Evolutionary conservation across 2,329 filamentous ascomycete species (phyloP).

Genomic region (Fusarium pilosicola): DNA sequence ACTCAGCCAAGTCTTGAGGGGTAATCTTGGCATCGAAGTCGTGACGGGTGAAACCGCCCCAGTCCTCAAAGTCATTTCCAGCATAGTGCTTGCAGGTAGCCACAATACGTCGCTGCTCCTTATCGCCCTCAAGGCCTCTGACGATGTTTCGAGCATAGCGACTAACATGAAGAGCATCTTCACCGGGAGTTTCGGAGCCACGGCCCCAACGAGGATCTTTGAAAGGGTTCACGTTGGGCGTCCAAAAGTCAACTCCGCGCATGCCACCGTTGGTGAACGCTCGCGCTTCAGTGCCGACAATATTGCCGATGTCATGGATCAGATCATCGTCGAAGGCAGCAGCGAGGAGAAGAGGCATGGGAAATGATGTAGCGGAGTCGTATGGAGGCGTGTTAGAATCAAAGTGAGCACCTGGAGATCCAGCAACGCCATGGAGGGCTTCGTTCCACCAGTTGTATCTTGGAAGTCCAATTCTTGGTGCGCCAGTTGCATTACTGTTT

Average conservation of each 20-base stretch:
- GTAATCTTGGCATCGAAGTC: constrained; percentile 3
- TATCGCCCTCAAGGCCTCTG: neutral
- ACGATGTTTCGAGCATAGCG: constrained; percentile 12
- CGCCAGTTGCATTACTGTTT: neutral
- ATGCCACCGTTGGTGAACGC: neutral
- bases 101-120: constrained; percentile 11
- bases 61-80: constrained; percentile 2
- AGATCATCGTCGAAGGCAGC: neutral
- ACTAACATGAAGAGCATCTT: neutral
- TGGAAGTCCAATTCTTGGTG: neutral
- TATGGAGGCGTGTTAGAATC: neutral
- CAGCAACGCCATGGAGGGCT: neutral
- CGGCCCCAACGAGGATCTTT: constrained; percentile 10
- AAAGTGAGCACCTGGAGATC: neutral
- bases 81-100: constrained; percentile 8
- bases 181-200: constrained; percentile 6
- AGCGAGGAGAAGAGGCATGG: constrained; percentile 1
- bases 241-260: constrained; percentile 5
- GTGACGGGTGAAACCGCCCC: neutral
- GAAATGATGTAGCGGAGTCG: neutral
- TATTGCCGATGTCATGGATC: neutral
- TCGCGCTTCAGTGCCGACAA: neutral
- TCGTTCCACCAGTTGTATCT: constrained; percentile 23
- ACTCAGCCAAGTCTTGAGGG: constrained; percentile 2
- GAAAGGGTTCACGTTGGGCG: constrained; percentile 3